These are phyloP conservation scores for Thamnidium elegans DNA, from an alignment of 192 early-diverging fungal genomes.

Conservation along the genomic window DNA sequence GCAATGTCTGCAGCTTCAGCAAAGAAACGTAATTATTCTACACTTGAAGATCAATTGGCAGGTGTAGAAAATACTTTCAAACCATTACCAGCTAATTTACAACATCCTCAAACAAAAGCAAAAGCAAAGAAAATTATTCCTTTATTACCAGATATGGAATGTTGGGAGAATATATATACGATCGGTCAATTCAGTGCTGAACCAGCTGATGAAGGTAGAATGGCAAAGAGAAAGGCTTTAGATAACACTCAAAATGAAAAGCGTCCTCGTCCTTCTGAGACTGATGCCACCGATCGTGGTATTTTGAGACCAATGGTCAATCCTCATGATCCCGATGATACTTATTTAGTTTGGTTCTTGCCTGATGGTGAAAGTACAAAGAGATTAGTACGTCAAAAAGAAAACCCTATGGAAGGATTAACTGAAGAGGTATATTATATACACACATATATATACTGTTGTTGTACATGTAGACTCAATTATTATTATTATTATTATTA, in stretches of 20 bases:
- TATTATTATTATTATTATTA: background rate
- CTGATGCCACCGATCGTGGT: constrained; percentile 30
- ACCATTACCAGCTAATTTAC: constrained; percentile 29
- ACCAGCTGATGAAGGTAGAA: constrained; percentile 36
- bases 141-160: constrained; percentile 50
- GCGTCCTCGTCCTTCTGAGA: background rate
- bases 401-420: constrained; percentile 11
- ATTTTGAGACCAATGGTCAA: constrained; percentile 36
- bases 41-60: constrained; percentile 41
- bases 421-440: constrained; percentile 18
- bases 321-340: constrained; percentile 32
- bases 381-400: constrained; percentile 22
- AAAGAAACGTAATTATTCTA: constrained; percentile 31
- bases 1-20: constrained; percentile 29
- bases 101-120: constrained; percentile 48
- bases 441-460: background rate
- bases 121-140: constrained; percentile 48
- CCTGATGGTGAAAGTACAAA: constrained; percentile 28
- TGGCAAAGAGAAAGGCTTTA: background rate
- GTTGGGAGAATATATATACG: constrained; percentile 51
- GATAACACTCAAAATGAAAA: background rate
- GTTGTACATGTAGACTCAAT: background rate
- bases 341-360: constrained; percentile 36
- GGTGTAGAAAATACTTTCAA: constrained; percentile 49
- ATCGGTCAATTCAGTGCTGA: constrained; percentile 50